Base-by-base conservation (phyloP, 176 grass and related monocot species). In the Bothriochloa decipiens region DNA sequence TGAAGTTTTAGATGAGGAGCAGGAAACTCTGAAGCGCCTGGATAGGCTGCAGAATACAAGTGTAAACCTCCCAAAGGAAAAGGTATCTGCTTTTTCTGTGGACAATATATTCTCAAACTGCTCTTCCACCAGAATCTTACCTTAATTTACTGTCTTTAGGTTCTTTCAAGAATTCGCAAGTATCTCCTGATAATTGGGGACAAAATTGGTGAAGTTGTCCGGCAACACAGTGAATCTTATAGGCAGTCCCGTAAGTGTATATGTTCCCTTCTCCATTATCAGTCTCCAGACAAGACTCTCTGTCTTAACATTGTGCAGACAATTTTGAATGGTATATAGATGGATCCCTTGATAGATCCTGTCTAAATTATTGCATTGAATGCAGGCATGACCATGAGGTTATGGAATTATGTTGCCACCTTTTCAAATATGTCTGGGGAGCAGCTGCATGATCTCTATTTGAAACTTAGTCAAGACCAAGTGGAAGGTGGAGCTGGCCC, bases 11-110 rank as follows among this genome's bases (percentile, higher is more conserved):
- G 89, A 86, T 58, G 96, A 93, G 1, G 93, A 98, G 65, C 91
- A 93, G 81, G 93, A 98, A 27, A 98, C 94, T 62, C 84, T 98
- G 68, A 98, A 95, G 65, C 91, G 96, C 29, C 68, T 98, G 3
- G 83, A 98, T 81, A 96, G 96, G 75, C 81, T 98, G 77, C 96
- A 98, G 65, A 96, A 94, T 87, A 98, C 96, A 79, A 98, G 96
- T 35, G 68, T 95, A 80, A 94, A 96, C 88, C 91, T 98, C 76
- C 96, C 93, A 28, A 98, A 90, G 75, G 96, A 96, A 94, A 98
- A 98, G 93, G 96, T 98, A 73, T 72, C 29, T 82, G 25, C 64
- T 68, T 70, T 80, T 81, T 81, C 58, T 68, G 29, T 74, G 15
- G 23, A 57, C 37, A 45, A 25, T 50, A 27, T 80, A 74, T 74